Base-by-base conservation (phyloP, 192 early-diverging fungal species). In the Allomyces javanicus region DNA sequence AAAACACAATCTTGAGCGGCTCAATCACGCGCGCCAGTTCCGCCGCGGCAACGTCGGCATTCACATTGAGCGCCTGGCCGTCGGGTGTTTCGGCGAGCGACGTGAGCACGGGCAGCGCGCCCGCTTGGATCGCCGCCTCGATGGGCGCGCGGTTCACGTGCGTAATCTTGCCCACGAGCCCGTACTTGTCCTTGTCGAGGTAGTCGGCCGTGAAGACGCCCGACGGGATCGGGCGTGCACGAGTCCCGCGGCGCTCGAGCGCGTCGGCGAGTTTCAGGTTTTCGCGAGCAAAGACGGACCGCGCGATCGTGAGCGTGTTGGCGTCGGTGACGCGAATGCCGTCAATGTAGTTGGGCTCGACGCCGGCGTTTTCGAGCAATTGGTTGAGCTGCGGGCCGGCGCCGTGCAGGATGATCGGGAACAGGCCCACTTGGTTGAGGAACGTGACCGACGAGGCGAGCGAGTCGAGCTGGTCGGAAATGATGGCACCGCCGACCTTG, bases 221-320 rank as follows among this genome's bases (percentile, higher is more conserved):
- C 62, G 90, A 87, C 62, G 92, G 86, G 67, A 99, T 91, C 22
- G 96, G 96, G n/a, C 96, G 76, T 5, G 96, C 93, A 10, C 89
- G 86, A 10, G 94, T 99, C 25, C 94, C 96, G 66, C 92, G 82
- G 64, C 84, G 81, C 79, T 99, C 96, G 44, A 99, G 78, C 4
- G 96, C 94, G 65, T 99, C 96, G 0, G 97, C 96, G 27, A 99
- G 82, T 72, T 94, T 95, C 76, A 93, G 74, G 76, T 99, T 99
- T 73, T 97, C 94, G 71, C 88, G 81, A 68, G 88, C 82, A 75
- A 99, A 99, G 14, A 99, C 90, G 68, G 87, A 82, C 62, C 96
- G 86, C 22, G 93, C 94, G 78, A 99, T 94, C 62, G 85, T 91
- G 26, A 99, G 76, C 0, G 93, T 97, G 66, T 87, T 86, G 1